These are phyloP conservation scores for Macrophomina tecta DNA, from an alignment of 2,329 filamentous ascomycete species.

Conservation along the genomic window DNA sequence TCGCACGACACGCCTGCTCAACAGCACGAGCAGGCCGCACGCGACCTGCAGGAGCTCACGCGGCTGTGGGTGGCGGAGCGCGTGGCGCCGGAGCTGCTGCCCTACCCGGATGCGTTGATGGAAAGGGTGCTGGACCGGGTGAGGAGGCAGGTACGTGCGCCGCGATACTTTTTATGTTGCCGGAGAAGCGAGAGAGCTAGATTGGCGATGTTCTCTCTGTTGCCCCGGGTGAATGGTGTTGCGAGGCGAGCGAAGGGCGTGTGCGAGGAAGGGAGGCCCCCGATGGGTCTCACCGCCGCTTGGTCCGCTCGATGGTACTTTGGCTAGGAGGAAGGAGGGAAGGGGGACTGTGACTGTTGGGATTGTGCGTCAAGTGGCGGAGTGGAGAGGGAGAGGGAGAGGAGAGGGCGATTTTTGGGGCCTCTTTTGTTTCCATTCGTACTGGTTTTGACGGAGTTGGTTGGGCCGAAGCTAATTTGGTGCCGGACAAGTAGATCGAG, in stretches of 20 bases:
- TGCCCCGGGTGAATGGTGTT: not conserved
- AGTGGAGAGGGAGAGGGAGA: not conserved
- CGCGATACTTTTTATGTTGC: not conserved
- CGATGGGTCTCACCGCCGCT: no score
- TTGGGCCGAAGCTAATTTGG: slow-evolving; percentile 12
- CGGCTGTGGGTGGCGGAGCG: slow-evolving; percentile 93
- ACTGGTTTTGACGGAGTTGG: not conserved
- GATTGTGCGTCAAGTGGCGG: not conserved
- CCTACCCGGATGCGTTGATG: slow-evolving; percentile 77
- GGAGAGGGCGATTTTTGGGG: not conserved
- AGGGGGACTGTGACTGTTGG: not conserved
- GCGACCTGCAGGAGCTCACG: slow-evolving; percentile 87
- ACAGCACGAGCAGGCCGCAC: slow-evolving; percentile 55
- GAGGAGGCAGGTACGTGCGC: slow-evolving; percentile 42
- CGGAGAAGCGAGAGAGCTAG: not conserved
- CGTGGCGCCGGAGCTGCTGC: slow-evolving; percentile 84
- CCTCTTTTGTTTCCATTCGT: not conserved
- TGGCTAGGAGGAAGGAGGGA: not conserved
- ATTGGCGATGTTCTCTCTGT: not conserved
- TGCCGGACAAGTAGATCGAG: slow-evolving; percentile 47
- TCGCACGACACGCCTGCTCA: slow-evolving; percentile 52
- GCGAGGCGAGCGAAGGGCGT: not conserved
- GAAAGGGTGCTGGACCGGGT: slow-evolving; percentile 74
- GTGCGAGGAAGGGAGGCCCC: not conserved
- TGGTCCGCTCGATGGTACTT: no score